phyloP scores from a whole-genome alignment of 2,329 filamentous ascomycete genomes.

The Domatiomyces catenatus region DNA sequence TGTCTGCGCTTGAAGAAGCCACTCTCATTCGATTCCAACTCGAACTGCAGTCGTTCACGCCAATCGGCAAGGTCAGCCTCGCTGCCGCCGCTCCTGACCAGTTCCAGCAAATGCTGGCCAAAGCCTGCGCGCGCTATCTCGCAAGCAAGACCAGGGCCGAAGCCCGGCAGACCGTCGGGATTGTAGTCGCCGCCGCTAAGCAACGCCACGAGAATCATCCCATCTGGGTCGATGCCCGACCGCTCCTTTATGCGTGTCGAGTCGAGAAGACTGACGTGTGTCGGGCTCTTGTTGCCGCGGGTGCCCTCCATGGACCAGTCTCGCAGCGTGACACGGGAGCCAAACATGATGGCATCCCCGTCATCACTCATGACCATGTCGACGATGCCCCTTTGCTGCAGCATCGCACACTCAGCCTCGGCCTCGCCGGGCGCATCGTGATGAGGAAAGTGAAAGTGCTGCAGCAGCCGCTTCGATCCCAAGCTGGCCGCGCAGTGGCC shows the following conservation, averaged over 20 bases:
- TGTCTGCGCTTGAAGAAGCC: slow-evolving; percentile 66
- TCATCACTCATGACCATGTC: slow-evolving; percentile 93
- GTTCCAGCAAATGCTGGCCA: slow-evolving; percentile 37
- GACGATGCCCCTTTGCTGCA: slow-evolving; percentile 68
- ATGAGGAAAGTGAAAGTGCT: slow-evolving; percentile 66
- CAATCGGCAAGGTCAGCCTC: slow-evolving; percentile 34
- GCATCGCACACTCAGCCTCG: slow-evolving; percentile 81
- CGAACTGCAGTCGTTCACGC: slow-evolving; percentile 56
- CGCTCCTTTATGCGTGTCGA: slow-evolving; percentile 40
- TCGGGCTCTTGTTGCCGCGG: slow-evolving; percentile 51
- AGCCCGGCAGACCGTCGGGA: slow-evolving; percentile 72
- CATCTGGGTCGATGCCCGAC: slow-evolving; percentile 59
- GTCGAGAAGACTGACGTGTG: slow-evolving; percentile 74
- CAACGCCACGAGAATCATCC: slow-evolving; percentile 84
- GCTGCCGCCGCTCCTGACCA: slow-evolving; percentile 18
- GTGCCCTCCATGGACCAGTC: slow-evolving; percentile 66
- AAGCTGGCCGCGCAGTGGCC: slow-evolving; percentile 52
- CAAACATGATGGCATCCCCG: slow-evolving; percentile 96
- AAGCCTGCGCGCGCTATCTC: slow-evolving; percentile 83
- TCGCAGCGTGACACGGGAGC: slow-evolving; percentile 60
- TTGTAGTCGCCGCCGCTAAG: slow-evolving; percentile 95
- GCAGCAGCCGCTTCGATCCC: slow-evolving; percentile 68
- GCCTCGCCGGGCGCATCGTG: slow-evolving; percentile 89
- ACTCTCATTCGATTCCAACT: slow-evolving; percentile 70
- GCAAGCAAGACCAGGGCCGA: slow-evolving; percentile 74